Base-by-base conservation (phyloP, 805 yeast genomes). In the Candida ascalaphidarum region DNA sequence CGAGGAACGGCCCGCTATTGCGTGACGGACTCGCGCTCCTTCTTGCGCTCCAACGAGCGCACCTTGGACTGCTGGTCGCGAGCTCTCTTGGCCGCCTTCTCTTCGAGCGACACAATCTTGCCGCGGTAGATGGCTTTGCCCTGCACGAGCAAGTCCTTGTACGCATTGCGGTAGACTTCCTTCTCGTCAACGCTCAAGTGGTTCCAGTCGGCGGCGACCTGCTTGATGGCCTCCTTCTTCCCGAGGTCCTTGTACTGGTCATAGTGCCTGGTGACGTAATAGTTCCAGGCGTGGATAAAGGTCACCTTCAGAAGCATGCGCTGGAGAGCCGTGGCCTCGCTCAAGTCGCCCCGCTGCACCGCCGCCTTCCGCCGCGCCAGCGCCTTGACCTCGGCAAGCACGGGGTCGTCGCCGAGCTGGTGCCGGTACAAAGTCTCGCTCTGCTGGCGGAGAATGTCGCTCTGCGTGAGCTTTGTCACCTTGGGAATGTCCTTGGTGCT, bases 261-360 rank as follows among this genome's bases (percentile, higher is more conserved):
- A 25, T 41, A 45, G 20, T 27, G 39, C 17, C 40, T 15, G 17
- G 46, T 33, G 34, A 44, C 32, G 35, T 35, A 58, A 31, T 54
- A 58, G 41, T 58, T 58, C 61, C 62, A 58, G 1, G 63, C 62
- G 30, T 58, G 51, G 14, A 48, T 48, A 32, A 44, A 39, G 10
- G 50, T 48, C 18, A 57, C 32, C 22, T 48, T 20, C n/a, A n/a
- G n/a, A n/a, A n/a, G n/a, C n/a, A n/a, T n/a, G n/a, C n/a, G n/a
- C n/a, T n/a, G n/a, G n/a, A n/a, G n/a, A n/a, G n/a, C n/a, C n/a
- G n/a, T n/a, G n/a, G n/a, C n/a, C n/a, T n/a, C n/a, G n/a, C n/a
- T n/a, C n/a, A n/a, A n/a, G n/a, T n/a, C n/a, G n/a, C n/a, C n/a
- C n/a, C n/a, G n/a, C n/a, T n/a, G n/a, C n/a, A n/a, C n/a, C n/a